A percentile compares a stretch with the other conserved stretches of the same genome.
Conservation (phyloP, 257 asterid genomes). For the Nicotiana tabacum region DNA sequence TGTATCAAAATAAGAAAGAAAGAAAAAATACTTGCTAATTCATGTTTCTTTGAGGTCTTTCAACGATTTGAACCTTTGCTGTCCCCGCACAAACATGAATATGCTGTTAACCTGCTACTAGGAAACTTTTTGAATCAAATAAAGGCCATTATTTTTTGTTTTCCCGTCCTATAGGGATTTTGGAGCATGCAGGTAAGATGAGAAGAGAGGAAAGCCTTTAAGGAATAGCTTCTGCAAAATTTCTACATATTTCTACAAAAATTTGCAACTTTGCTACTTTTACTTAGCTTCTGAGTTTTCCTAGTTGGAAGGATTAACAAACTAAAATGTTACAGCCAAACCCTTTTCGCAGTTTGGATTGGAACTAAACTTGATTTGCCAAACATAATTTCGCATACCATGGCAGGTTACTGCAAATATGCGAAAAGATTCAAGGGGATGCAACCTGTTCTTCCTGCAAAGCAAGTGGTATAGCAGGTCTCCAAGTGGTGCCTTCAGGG, state of each 20-base stretch:
- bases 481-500: constrained; percentile 59
- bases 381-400: background rate
- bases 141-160: background rate
- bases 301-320: background rate
- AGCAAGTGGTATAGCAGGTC: constrained; percentile 57
- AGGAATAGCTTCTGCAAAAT: too few species aligned
- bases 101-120: too few species aligned
- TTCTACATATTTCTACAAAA: background rate
- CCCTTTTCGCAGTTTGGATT: background rate
- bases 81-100: too few species aligned
- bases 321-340: background rate
- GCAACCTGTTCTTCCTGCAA: constrained; percentile 40
- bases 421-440: constrained; percentile 22
- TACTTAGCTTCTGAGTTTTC: background rate
- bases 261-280: background rate
- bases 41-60: too few species aligned
- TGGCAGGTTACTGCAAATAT: constrained; percentile 8
- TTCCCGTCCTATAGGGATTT: background rate
- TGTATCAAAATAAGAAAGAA: too few species aligned
- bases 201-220: background rate
- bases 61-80: too few species aligned
- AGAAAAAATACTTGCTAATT: too few species aligned
- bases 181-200: background rate
- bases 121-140: too few species aligned
- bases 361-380: background rate